Percentiles rank a stretch among this genome's conserved stretches.
Conservation (phyloP, 371 early-diverging fungal genomes). For the Parasitella parasitica region DNA sequence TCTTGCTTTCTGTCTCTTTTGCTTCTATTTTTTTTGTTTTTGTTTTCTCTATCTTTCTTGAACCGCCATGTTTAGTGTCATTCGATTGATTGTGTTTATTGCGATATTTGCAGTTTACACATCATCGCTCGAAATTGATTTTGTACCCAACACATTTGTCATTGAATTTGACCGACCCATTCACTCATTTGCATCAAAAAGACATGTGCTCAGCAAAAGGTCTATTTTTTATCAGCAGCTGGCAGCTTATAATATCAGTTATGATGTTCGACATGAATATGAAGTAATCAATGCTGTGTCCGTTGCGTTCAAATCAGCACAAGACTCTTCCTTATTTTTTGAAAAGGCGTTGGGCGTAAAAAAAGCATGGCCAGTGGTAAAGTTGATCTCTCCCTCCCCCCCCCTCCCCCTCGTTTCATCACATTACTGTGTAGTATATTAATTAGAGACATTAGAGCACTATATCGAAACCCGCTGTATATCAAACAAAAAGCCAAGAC, state of each 20-base stretch:
- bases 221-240: constrained; percentile 26
- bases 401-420: too few relatives aligned
- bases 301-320: constrained; percentile 24
- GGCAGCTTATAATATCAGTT: constrained; percentile 23
- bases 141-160: constrained; percentile 29
- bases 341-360: constrained; percentile 26
- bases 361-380: constrained; percentile 48
- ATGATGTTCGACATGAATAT: constrained; percentile 38
- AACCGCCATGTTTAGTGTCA: too few relatives aligned
- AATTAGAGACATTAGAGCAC: constrained; percentile 11
- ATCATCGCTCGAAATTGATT: background rate
- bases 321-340: constrained; percentile 28
- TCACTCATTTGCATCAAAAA: constrained; percentile 5
- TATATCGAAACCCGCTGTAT: constrained; percentile 16
- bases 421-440: too few relatives aligned
- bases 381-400: too few relatives aligned
- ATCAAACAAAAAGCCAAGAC: background rate
- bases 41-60: too few relatives aligned
- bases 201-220: constrained; percentile 12
- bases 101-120: too few relatives aligned
- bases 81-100: too few relatives aligned
- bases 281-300: constrained; percentile 44
- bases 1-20: too few relatives aligned
- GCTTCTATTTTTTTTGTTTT: too few relatives aligned
- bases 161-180: constrained; percentile 29